phyloP scores from a whole-genome alignment of 192 early-diverging fungal species.

The Coemansia sp. region DNA sequence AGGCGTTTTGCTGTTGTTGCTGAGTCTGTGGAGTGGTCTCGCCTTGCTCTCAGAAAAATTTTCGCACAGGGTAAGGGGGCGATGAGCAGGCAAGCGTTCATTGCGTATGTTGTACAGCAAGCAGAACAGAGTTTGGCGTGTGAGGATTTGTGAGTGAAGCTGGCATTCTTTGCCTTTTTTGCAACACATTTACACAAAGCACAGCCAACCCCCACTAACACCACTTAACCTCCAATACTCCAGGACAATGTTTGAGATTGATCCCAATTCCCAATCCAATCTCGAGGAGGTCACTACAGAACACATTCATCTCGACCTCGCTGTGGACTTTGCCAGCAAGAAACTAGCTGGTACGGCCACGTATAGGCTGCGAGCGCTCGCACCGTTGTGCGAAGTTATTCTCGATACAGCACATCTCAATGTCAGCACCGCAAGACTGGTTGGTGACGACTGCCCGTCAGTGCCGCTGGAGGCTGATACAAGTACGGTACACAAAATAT shows the following conservation, averaged over 20 bases:
- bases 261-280: constrained; percentile 86
- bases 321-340: constrained; percentile 74
- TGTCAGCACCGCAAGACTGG: constrained; percentile 13
- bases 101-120: no score
- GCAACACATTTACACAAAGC: neutral
- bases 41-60: no score
- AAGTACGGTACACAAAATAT: constrained; percentile 58
- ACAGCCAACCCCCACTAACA: neutral
- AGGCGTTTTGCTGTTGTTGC: no score
- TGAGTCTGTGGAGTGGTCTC: no score
- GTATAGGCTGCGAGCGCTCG: constrained; percentile 60
- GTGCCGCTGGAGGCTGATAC: constrained; percentile 24
- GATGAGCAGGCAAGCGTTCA: no score
- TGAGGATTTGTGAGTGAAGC: no score
- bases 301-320: constrained; percentile 75
- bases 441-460: constrained; percentile 4
- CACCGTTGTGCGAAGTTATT: constrained; percentile 60
- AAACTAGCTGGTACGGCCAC: constrained; percentile 65
- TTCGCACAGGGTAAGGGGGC: no score
- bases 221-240: neutral
- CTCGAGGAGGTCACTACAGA: constrained; percentile 67
- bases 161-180: neutral
- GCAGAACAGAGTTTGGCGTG: no score
- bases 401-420: constrained; percentile 64
- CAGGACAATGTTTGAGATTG: constrained; percentile 50